A percentile compares a stretch with the other conserved stretches of the same genome.
phyloP scores from a whole-genome alignment of 73 alveolate genomes.

The Paramecium sonneborni region DNA sequence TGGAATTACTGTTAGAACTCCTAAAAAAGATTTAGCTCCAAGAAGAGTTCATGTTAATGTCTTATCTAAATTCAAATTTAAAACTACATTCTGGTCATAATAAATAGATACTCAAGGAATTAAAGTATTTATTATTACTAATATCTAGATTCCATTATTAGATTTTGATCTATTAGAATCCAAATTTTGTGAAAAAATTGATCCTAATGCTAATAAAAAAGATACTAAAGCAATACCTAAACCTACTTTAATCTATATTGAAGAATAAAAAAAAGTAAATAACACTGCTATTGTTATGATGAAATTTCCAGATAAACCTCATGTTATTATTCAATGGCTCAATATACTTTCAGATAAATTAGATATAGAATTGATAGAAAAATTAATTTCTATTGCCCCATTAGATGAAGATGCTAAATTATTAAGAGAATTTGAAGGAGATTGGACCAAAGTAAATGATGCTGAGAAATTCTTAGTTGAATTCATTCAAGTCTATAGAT shows the following conservation, averaged over 20 bases:
- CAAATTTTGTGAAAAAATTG: slow-evolving; percentile 10
- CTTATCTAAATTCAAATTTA: slow-evolving; percentile 13
- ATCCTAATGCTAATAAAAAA: slow-evolving; percentile 14
- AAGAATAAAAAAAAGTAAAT: slow-evolving; percentile 31
- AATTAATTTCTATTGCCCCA: neutral
- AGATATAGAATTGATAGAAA: slow-evolving; percentile 4
- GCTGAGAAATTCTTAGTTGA: slow-evolving; percentile 42
- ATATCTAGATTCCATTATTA: neutral
- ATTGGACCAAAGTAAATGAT: slow-evolving; percentile 43
- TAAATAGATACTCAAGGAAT: neutral
- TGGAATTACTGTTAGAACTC: neutral
- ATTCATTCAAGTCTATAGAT: neutral
- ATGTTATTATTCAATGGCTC: neutral
- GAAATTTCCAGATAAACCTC: slow-evolving; percentile 30
- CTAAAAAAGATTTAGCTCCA: slow-evolving; percentile 27
- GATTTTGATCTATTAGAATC: slow-evolving; percentile 37
- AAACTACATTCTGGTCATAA: slow-evolving; percentile 35
- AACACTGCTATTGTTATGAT: slow-evolving; percentile 41
- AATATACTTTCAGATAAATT: neutral
- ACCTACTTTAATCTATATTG: neutral
- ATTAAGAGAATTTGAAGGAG: slow-evolving; percentile 42
- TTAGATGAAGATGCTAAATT: neutral
- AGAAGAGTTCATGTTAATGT: slow-evolving; percentile 42
- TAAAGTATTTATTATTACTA: neutral
- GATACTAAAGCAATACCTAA: neutral